Conservation (phyloP, 306 rosid genomes). For the Fragaria ananassa region DNA sequence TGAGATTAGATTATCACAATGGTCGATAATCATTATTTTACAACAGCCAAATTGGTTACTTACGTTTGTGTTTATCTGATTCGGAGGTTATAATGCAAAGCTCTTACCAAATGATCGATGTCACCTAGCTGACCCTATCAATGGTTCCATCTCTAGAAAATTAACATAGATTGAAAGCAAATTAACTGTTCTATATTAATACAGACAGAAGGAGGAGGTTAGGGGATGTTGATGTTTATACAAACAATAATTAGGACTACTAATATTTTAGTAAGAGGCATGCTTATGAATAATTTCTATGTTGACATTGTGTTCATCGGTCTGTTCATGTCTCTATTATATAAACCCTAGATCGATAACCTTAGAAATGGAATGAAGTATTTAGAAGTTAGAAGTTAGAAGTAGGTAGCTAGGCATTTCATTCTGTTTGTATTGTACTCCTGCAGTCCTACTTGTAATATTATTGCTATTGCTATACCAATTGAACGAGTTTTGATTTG, state of each 20-base stretch:
- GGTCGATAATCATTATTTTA: constrained; percentile 12
- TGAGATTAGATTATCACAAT: constrained; percentile 26
- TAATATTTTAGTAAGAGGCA: background rate
- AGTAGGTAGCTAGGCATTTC: no score
- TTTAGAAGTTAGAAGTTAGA: no score
- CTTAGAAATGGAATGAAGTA: background rate
- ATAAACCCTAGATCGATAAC: background rate
- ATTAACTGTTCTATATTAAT: background rate
- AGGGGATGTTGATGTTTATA: constrained; percentile 20
- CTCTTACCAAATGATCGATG: constrained; percentile 19
- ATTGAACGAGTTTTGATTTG: no score
- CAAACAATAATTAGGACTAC: background rate
- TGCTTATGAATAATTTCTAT: background rate
- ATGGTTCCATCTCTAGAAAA: constrained; percentile 6
- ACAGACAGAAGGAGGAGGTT: constrained; percentile 20
- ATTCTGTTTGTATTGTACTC: no score
- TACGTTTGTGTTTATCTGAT: constrained; percentile 4
- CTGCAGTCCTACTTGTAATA: no score
- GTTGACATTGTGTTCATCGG: background rate
- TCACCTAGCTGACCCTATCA: constrained; percentile 11
- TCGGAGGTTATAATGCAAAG: constrained; percentile 19
- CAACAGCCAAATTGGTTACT: background rate
- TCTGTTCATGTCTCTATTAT: background rate
- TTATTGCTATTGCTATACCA: no score
- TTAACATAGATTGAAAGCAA: background rate